phyloP scores from a whole-genome alignment of 2,329 filamentous ascomycete genomes.

The Teratosphaeria epicoccoides region DNA sequence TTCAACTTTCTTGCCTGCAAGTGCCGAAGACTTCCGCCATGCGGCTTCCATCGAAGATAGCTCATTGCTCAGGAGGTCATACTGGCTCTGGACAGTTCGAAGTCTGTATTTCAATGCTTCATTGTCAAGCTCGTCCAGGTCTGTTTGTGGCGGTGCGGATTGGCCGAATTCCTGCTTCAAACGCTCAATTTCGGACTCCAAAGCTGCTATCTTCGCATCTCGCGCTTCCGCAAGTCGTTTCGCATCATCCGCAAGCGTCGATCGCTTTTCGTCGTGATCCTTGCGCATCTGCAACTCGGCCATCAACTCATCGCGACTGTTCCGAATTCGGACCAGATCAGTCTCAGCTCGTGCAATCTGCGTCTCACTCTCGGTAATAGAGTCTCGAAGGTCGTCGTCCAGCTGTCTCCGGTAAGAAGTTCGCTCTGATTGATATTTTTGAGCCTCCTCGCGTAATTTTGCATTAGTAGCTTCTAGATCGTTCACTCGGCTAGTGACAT shows the following conservation, averaged over 20 bases:
- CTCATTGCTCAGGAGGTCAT: slow-evolving; percentile 75
- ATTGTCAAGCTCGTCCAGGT: slow-evolving; percentile 43
- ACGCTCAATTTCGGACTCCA: slow-evolving; percentile 75
- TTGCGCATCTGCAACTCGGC: slow-evolving; percentile 75
- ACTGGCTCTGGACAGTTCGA: slow-evolving; percentile 65
- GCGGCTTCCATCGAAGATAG: slow-evolving; percentile 80
- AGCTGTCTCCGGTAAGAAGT: slow-evolving; percentile 71
- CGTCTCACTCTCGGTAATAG: slow-evolving; percentile 67
- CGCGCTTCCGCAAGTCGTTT: slow-evolving; percentile 71
- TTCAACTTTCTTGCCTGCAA: slow-evolving; percentile 78
- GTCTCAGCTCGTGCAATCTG: slow-evolving; percentile 71
- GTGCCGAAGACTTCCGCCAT: slow-evolving; percentile 75
- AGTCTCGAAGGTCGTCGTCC: slow-evolving; percentile 65
- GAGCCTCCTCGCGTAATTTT: slow-evolving; percentile 71
- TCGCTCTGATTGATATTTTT: slow-evolving; percentile 75
- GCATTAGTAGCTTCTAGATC: slow-evolving; percentile 81
- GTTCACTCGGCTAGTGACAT: slow-evolving; percentile 85
- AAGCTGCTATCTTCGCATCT: slow-evolving; percentile 65
- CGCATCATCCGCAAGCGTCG: slow-evolving; percentile 57
- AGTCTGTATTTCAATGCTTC: slow-evolving; percentile 69
- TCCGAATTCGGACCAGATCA: slow-evolving; percentile 75
- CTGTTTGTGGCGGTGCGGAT: slow-evolving; percentile 18
- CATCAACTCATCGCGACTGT: slow-evolving; percentile 71
- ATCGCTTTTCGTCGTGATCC: slow-evolving; percentile 65
- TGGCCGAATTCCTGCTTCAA: slow-evolving; percentile 49